A percentile compares a stretch with the other conserved stretches of the same genome.
Evolutionary conservation across 2,329 filamentous ascomycete genomes (phyloP).

Genomic region (Fusarium mundagurra): DNA sequence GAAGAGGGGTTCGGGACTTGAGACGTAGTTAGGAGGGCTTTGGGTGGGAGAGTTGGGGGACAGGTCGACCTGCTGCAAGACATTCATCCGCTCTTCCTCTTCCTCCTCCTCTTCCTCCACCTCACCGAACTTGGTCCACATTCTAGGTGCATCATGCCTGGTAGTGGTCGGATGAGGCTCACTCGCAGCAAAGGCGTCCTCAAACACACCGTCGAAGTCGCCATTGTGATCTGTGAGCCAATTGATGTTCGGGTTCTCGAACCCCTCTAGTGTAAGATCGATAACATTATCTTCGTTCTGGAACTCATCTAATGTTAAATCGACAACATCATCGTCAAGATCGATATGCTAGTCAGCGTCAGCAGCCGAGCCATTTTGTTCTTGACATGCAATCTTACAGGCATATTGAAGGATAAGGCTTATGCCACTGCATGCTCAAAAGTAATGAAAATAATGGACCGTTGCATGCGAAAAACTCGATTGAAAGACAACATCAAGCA

Average conservation of each 20-base stretch:
- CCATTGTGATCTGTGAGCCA: neutral
- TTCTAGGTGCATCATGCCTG: slow-evolving; percentile 1
- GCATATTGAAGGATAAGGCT: slow-evolving; percentile 8
- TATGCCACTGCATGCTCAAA: slow-evolving; percentile 6
- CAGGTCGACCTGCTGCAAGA: slow-evolving; percentile 5
- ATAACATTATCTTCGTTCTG: slow-evolving; percentile 3
- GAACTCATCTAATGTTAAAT: slow-evolving; percentile 6
- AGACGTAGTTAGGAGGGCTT: neutral
- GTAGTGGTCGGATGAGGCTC: neutral
- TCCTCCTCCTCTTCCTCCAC: slow-evolving; percentile 7
- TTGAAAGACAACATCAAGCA: neutral
- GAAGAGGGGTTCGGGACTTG: neutral
- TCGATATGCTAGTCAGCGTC: slow-evolving; percentile 12
- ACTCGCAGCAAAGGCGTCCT: slow-evolving; percentile 6
- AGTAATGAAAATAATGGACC: neutral
- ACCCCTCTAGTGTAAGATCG: slow-evolving; percentile 3
- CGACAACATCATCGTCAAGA: slow-evolving; percentile 5
- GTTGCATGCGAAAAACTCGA: neutral
- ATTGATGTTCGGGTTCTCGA: neutral
- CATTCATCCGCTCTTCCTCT: slow-evolving; percentile 11
- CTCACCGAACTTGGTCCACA: slow-evolving; percentile 35
- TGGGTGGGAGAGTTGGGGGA: slow-evolving; percentile 6
- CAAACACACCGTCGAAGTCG: slow-evolving; percentile 14
- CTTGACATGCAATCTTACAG: slow-evolving; percentile 7
- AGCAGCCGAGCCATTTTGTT: neutral